Evolutionary conservation across 257 asterid genomes (phyloP), one percentile per base, ranked within the genome.

Genomic region (Capsicum baccatum): DNA sequence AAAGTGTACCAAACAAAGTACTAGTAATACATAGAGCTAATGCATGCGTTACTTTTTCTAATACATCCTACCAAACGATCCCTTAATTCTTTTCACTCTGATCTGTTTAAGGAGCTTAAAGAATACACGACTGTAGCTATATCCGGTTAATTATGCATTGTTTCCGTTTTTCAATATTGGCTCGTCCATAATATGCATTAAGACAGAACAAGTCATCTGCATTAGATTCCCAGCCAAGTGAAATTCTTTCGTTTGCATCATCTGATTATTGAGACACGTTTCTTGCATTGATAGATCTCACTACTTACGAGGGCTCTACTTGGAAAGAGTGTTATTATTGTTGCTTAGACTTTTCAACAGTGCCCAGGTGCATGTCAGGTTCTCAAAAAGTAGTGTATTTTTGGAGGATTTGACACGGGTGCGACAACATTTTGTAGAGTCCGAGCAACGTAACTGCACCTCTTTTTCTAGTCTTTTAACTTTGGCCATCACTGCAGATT

Each of bases 401-500:
- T 64, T 64, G 71, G 44, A 33, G 10, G n/a, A 66, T 66, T 9
- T 6, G 2, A 66, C 11, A 33, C 0, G 0, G 5, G 71, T 0
- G 2, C 1, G 0, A 2, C 0, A 66, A 0, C 42, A 66, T 33
- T 6, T 66, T 64, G 0, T 33, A 66, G 71, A 64, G n/a, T 64
- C 0, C 0, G 10, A 33, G 19, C 47, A 66, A 13, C 0, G 0
- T 12, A 33, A 9, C 12, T 66, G 26, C 13, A 48, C 80, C 42
- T 48, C 80, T 12, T 13, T 76, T 76, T 21, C 48, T 52, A 26
- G 33, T 52, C 37, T 52, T 37, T 76, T 26, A 52, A 52, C 33
- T 13, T 62, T 76, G 60, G 26, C 73, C 16, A 68, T 82, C 62
- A 54, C 71, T 84, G 21, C 85, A 95, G 97, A 79, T 92, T 48